Percentiles rank a stretch among this genome's conserved stretches.
phyloP scores from a whole-genome alignment of 257 asterid species.

The Craterostigma plantagineum region DNA sequence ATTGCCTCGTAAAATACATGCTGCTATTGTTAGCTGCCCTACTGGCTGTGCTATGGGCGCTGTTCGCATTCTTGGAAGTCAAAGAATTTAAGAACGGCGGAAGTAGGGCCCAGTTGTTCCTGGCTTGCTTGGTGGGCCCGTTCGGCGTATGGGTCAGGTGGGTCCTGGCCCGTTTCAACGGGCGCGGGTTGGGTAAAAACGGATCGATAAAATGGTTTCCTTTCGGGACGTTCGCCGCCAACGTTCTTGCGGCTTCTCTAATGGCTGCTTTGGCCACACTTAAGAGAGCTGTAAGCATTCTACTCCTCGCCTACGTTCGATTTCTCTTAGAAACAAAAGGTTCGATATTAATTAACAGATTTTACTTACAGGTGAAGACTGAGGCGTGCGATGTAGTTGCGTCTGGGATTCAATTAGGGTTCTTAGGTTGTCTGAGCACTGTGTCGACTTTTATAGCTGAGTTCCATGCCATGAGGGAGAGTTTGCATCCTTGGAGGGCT shows the following conservation, averaged over 20 bases:
- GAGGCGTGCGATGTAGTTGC: conserved; percentile 28
- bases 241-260: conserved; percentile 65
- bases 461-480: conserved; percentile 58
- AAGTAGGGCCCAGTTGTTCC: conserved; percentile 35
- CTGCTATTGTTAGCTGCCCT: conserved; percentile 21
- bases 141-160: conserved; percentile 83
- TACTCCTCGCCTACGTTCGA: too few relatives aligned
- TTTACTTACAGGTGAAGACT: conserved; percentile 22
- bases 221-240: conserved; percentile 81
- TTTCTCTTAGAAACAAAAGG: too few relatives aligned
- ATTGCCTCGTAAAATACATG: conserved; percentile 14
- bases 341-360: too few relatives aligned
- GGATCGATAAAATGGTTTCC: conserved; percentile 58
- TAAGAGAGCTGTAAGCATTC: conserved; percentile 36
- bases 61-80: conserved; percentile 20
- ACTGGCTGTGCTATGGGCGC: conserved; percentile 34
- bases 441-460: conserved; percentile 79
- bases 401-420: conserved; percentile 52
- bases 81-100: conserved; percentile 29
- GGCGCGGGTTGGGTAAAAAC: conserved; percentile 50
- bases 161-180: conserved; percentile 72
- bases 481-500: conserved; percentile 48
- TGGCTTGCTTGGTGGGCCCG: conserved; percentile 80
- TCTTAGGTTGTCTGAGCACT: conserved; percentile 78
- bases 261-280: conserved; percentile 77